Conservation (phyloP, 2,329 filamentous ascomycete species). For the Myotisia sp. region DNA sequence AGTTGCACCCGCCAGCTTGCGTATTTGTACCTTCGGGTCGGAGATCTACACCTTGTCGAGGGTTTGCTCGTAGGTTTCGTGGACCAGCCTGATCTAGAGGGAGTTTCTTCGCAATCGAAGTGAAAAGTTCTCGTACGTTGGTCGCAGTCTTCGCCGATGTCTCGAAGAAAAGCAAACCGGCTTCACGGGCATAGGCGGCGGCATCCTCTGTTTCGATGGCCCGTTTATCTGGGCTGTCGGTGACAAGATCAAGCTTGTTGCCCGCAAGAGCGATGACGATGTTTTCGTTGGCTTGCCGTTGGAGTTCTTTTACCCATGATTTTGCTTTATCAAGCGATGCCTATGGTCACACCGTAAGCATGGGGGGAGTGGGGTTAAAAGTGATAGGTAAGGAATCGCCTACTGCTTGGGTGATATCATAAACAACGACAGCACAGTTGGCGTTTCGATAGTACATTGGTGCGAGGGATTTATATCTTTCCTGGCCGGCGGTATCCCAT, state of each 20-base stretch:
- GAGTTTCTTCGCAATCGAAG: conserved; percentile 92
- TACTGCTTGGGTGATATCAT: conserved; percentile 98
- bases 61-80: conserved; percentile 58
- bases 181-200: conserved; percentile 87
- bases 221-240: conserved; percentile 87
- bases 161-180: conserved; percentile 92
- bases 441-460: conserved; percentile 99
- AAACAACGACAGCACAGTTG: conserved; percentile 97
- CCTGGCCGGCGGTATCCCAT: conserved; percentile 97
- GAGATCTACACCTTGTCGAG: conserved; percentile 52
- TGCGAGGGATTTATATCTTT: conserved; percentile 95
- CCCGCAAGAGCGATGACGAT: conserved; percentile 97
- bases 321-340: conserved; percentile 97
- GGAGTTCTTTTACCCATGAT: conserved; percentile 96
- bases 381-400: conserved; percentile 31
- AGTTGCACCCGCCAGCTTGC: conserved; percentile 49
- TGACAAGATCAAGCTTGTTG: conserved; percentile 94
- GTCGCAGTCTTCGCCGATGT: conserved; percentile 95
- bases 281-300: conserved; percentile 97
- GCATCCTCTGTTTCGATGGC: conserved; percentile 80
- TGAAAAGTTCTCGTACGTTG: conserved; percentile 92
- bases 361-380: not conserved
- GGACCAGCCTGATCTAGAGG: conserved; percentile 93
- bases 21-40: conserved; percentile 48
- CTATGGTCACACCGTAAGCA: conserved; percentile 34